Conservation (phyloP, 2,329 filamentous ascomycete genomes). For the Neofusicoccum sp. region DNA sequence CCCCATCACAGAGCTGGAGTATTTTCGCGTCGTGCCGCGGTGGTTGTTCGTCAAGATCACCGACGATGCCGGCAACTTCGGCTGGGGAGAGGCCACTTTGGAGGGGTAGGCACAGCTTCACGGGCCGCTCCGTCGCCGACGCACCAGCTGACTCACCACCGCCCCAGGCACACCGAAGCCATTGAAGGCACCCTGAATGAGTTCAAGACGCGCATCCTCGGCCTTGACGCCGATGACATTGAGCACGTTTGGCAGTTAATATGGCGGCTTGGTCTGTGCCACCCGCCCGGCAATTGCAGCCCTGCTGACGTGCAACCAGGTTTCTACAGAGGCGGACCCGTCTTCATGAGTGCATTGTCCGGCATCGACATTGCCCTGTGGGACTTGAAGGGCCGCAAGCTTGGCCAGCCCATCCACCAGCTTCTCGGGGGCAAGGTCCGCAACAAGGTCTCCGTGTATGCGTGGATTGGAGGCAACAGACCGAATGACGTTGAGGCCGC, state of each 20-base stretch:
- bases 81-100: constrained; percentile 73
- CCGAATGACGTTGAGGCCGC: constrained; percentile 64
- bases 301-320: constrained; percentile 34
- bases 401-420: constrained; percentile 69
- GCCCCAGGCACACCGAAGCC: constrained; percentile 59
- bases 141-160: not conserved
- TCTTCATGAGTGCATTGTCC: constrained; percentile 75
- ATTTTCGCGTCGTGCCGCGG: constrained; percentile 70
- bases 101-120: constrained; percentile 50
- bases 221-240: constrained; percentile 72
- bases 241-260: constrained; percentile 77
- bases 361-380: constrained; percentile 78
- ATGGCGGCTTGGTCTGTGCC: constrained; percentile 50
- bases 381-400: constrained; percentile 68
- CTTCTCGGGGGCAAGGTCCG: constrained; percentile 73
- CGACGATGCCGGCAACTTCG: constrained; percentile 61
- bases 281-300: constrained; percentile 27
- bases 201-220: constrained; percentile 60
- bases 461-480: constrained; percentile 75
- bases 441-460: constrained; percentile 68
- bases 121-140: not conserved
- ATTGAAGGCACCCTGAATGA: constrained; percentile 73
- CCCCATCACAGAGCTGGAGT: constrained; percentile 65
- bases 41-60: constrained; percentile 78
- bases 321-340: constrained; percentile 76